Evolutionary conservation across 1,284 basidiomycete species (phyloP).

Genomic region (Pisolithus thermaeus): DNA sequence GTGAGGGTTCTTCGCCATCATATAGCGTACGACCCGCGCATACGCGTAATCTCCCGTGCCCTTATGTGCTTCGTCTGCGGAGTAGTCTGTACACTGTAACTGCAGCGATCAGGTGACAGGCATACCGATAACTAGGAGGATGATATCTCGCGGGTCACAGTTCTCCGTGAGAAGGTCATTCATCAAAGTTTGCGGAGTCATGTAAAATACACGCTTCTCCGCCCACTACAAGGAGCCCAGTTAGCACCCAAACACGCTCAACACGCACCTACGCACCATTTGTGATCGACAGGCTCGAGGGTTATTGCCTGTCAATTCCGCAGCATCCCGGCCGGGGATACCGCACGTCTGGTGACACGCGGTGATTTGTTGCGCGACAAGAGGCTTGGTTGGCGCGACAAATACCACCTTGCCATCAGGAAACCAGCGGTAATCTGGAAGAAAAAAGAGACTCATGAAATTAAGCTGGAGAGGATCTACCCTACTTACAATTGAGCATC

Average conservation of each 20-base stretch:
- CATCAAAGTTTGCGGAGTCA: constrained; percentile 94
- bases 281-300: constrained; percentile 44
- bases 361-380: constrained; percentile 92
- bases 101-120: not conserved
- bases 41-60: constrained; percentile 94
- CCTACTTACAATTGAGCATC: constrained; percentile 82
- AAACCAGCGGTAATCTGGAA: constrained; percentile 86
- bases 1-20: constrained; percentile 92
- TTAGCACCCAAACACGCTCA: not conserved
- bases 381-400: constrained; percentile 91
- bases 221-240: constrained; percentile 52
- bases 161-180: constrained; percentile 78
- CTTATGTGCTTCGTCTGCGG: constrained; percentile 89
- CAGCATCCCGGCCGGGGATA: constrained; percentile 83
- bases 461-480: not conserved
- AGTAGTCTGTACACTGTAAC: not conserved
- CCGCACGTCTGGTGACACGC: constrained; percentile 94
- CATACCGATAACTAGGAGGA: constrained; percentile 78
- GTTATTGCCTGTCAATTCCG: constrained; percentile 82
- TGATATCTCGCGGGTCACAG: constrained; percentile 75
- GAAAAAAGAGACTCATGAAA: not conserved
- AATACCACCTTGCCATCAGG: constrained; percentile 93
- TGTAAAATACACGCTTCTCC: constrained; percentile 90
- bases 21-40: constrained; percentile 80
- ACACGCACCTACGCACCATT: constrained; percentile 44